These are phyloP conservation scores for Metschnikowia drakensbergensis DNA, from an alignment of 805 yeast species.

Conservation along the genomic window DNA sequence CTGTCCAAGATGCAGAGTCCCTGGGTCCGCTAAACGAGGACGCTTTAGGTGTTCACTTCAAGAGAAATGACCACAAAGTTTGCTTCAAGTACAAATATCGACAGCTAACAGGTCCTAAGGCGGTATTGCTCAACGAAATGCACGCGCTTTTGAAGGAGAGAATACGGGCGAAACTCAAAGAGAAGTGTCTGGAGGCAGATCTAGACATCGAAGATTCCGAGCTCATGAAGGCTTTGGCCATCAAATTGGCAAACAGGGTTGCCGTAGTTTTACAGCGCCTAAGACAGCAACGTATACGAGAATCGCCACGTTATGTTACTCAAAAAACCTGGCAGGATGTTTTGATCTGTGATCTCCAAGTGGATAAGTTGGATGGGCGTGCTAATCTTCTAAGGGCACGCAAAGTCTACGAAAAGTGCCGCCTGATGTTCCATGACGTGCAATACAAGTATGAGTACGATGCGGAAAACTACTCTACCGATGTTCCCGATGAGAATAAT, in stretches of 20 bases:
- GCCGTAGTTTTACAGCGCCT: constrained; percentile 4
- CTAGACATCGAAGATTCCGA: constrained; percentile 4
- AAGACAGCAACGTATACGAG: background rate
- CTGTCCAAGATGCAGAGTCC: background rate
- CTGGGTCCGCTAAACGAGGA: background rate
- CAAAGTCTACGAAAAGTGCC: constrained; percentile 23
- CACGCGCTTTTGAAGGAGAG: constrained; percentile 12
- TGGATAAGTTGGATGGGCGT: background rate
- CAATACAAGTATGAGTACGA: constrained; percentile 29
- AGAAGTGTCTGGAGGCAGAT: background rate
- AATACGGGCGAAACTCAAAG: constrained; percentile 3
- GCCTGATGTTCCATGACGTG: constrained; percentile 23
- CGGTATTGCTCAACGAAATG: constrained; percentile 16
- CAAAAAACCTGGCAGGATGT: constrained; percentile 17
- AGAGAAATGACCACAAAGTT: background rate
- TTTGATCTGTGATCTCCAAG: constrained; percentile 7
- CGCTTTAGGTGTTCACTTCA: background rate
- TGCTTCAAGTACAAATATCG: constrained; percentile 3
- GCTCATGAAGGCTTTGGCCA: constrained; percentile 11
- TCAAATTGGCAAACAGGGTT: constrained; percentile 12
- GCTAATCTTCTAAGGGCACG: constrained; percentile 10
- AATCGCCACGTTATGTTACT: background rate
- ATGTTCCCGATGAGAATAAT: constrained; percentile 3
- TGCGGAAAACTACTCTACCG: constrained; percentile 10
- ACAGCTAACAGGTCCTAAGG: constrained; percentile 6